phyloP scores from a whole-genome alignment of 495 filamentous ascomycete species.

The Hapsidospora chrysogenum region DNA sequence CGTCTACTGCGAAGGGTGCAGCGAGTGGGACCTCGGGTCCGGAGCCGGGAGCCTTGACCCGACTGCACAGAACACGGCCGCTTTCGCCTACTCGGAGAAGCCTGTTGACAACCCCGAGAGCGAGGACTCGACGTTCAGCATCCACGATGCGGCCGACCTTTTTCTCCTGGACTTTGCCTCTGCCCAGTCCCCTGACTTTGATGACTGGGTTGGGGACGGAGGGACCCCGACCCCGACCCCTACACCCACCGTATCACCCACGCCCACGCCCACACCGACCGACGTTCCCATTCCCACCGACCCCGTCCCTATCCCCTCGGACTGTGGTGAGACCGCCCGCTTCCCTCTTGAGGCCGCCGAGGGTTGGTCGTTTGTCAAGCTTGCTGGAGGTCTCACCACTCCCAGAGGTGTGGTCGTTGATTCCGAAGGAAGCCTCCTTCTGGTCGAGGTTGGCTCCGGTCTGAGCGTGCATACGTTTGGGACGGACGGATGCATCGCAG shows the following conservation, averaged over 20 bases:
- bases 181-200: slow-evolving; percentile 14
- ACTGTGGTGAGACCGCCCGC: too few species aligned
- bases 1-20: slow-evolving; percentile 24
- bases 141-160: slow-evolving; percentile 28
- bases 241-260: too few species aligned
- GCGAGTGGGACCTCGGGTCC: slow-evolving; percentile 21
- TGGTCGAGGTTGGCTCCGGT: slow-evolving; percentile 35
- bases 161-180: slow-evolving; percentile 20
- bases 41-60: too few species aligned
- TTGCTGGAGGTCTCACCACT: too few species aligned
- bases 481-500: slow-evolving; percentile 32
- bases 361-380: too few species aligned
- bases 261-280: too few species aligned
- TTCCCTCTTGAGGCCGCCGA: too few species aligned
- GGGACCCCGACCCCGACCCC: too few species aligned
- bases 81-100: slow-evolving; percentile 18
- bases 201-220: too few species aligned
- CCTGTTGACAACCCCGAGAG: slow-evolving; percentile 19
- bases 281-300: too few species aligned
- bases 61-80: slow-evolving; percentile 17
- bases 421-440: slow-evolving; percentile 38
- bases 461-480: slow-evolving; percentile 34
- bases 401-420: too few species aligned
- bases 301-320: too few species aligned
- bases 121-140: slow-evolving; percentile 18